Base-by-base conservation (phyloP, 495 filamentous ascomycete genomes). In the Xylaria flabelliformis region DNA sequence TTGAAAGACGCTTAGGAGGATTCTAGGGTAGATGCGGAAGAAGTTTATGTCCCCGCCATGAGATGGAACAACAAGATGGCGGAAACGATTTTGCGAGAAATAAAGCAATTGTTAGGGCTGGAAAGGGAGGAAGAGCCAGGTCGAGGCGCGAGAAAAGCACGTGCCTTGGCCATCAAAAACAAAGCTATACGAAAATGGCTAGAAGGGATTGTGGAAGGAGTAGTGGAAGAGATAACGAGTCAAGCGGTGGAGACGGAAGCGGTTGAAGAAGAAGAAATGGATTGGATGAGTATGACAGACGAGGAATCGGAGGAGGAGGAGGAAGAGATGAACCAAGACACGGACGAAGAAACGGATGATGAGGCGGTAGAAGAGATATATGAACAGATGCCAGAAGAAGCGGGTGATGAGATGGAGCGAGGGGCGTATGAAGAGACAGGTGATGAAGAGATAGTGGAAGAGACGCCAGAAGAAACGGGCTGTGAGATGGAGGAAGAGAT, bases 1-100 rank as follows among this genome's bases (percentile, higher is more conserved):
- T 66, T 91, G 56, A 93, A 93, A 78, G 91, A 93, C 70, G 85
- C 70, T 24, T 87, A 29, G 44, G 32, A 53, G 13, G 6, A 2
- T 9, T 42, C 8, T 42, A 4, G 4, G n/a, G 5, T 44, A 17
- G 4, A 13, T 21, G 17, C 5, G 24, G 51, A 56, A 56, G 21
- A 29, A 15, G 51, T 1, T 21, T 21, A 50, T 50, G 46, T 17
- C 19, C 5, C 6, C 0, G 17, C 19, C 19, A 50, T 21, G 5
- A 50, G 4, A 53, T 17, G 50, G 50, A 24, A 24, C 4, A 24
- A 17, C 4, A 3, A 46, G 42, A 4, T 17, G 3, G 42, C 17
- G 13, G 13, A 46, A 46, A 1, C 15, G 0, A 21, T 39, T 8
- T 1, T 7, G 36, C 36, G 4, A 39, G 36, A 39, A 39, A 39